Evolutionary conservation across 805 yeast species (phyloP).

Genomic region (Sungouiella thailandica): DNA sequence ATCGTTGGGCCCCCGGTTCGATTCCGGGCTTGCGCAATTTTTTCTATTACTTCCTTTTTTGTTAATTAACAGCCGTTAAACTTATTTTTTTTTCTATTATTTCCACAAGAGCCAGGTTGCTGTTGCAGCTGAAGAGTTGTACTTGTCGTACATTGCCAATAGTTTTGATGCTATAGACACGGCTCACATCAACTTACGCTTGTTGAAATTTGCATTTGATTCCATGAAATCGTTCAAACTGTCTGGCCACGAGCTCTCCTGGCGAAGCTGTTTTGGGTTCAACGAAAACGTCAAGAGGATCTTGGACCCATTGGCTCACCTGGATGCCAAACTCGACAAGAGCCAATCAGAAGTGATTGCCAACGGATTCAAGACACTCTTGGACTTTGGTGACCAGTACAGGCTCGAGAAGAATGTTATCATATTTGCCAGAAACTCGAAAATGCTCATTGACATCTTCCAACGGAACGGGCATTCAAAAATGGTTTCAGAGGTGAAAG

Average conservation of each 20-base stretch:
- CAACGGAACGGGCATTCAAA: too few relatives aligned
- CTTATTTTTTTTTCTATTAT: slow-evolving; percentile 29
- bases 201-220: slow-evolving; percentile 25
- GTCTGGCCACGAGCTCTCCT: slow-evolving; percentile 37
- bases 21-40: slow-evolving; percentile 16
- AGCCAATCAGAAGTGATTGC: slow-evolving; percentile 3
- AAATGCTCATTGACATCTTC: slow-evolving; percentile 14
- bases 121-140: slow-evolving; percentile 53
- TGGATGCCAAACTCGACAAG: neutral
- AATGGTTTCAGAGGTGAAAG: too few relatives aligned
- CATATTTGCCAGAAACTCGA: slow-evolving; percentile 36
- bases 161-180: slow-evolving; percentile 6
- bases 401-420: slow-evolving; percentile 27
- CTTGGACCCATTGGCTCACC: slow-evolving; percentile 1
- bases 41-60: neutral
- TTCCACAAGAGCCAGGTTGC: too few relatives aligned
- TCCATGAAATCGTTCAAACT: slow-evolving; percentile 18
- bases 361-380: slow-evolving; percentile 16
- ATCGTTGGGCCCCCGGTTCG: slow-evolving; percentile 19
- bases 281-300: slow-evolving; percentile 34
- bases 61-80: slow-evolving; percentile 19
- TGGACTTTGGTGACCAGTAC: slow-evolving; percentile 8
- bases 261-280: slow-evolving; percentile 54
- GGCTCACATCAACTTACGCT: slow-evolving; percentile 9
- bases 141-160: slow-evolving; percentile 33